Evolutionary conservation across 2,329 filamentous ascomycete genomes (phyloP).

Genomic region (Cladosporium austrohemisphaericum): DNA sequence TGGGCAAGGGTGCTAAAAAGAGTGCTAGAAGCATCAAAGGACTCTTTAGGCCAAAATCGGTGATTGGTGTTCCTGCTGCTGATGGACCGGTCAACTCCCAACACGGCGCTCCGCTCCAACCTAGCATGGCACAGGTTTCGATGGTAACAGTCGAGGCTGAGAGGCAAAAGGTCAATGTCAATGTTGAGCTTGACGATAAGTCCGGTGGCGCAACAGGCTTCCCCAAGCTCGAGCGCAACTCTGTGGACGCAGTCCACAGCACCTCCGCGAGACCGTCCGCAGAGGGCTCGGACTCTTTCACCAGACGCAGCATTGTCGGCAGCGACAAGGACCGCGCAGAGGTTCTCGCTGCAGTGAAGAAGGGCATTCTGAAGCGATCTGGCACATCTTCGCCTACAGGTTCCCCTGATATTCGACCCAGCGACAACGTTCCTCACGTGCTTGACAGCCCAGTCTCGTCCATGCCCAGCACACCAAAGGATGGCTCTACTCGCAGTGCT

Average conservation of each 20-base stretch:
- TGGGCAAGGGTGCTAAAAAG: constrained; percentile 98
- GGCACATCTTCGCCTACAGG: constrained; percentile 60
- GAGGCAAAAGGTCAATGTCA: constrained; percentile 76
- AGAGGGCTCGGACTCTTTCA: constrained; percentile 55
- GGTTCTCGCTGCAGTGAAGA: constrained; percentile 85
- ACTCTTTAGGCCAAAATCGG: constrained; percentile 89
- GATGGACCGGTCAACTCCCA: constrained; percentile 60
- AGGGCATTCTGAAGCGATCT: constrained; percentile 89
- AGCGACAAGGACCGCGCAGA: constrained; percentile 88
- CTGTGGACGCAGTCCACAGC: constrained; percentile 57
- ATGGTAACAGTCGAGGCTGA: constrained; percentile 97
- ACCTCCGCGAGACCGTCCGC: constrained; percentile 37
- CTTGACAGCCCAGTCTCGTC: constrained; percentile 80
- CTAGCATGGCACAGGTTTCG: constrained; percentile 78
- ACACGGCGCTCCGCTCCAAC: constrained; percentile 32
- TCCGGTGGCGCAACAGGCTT: constrained; percentile 72
- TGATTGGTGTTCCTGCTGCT: constrained; percentile 70
- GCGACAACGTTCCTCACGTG: constrained; percentile 60
- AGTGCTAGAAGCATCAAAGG: constrained; percentile 86
- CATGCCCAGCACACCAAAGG: constrained; percentile 80
- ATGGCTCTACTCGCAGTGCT: constrained; percentile 54
- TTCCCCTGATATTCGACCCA: constrained; percentile 63
- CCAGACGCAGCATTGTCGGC: constrained; percentile 82
- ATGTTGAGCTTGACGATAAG: constrained; percentile 63
- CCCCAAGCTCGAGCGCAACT: constrained; percentile 79